Base-by-base conservation (phyloP, 2,329 filamentous ascomycete genomes). In the Fusarium illudens region DNA sequence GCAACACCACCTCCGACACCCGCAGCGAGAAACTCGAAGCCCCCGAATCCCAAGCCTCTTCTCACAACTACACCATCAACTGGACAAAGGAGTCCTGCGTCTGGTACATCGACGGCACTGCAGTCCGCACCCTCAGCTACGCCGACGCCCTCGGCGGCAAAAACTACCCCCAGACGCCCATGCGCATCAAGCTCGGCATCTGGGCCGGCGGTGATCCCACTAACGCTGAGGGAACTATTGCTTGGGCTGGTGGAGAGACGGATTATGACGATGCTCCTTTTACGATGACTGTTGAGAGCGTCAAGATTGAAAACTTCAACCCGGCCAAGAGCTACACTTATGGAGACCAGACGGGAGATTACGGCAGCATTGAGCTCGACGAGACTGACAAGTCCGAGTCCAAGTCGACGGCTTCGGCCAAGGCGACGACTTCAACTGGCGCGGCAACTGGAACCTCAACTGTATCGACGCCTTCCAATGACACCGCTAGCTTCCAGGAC, bases 141-240 rank as follows among this genome's bases (percentile, higher is more conserved):
- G 75, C 84, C 22, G 84, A 86, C 60, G 80, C 83, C 34, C 80
- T 85, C 48, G 80, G 81, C 9, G 77, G 81, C 58, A 80, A 81
- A 8, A 76, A 75, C 39, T 93, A 85, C 79, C 90, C 90, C 2
- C 90, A 92, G 79, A 90, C 89, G 1, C 90, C 90, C 10, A 90
- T 90, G 85, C 85, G 86, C 58, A 75, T 90, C 71, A 89, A 89
- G 81, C 80, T 91, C 51, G 87, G 89, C 52, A 84, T 84, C 67
- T 88, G 85, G 82, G 78, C 84, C 44, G 84, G 80, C 20, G 71
- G 71, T 0, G 71, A 72, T 3, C 32, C 81, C 55, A 77, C 79
- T 5, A 73, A 82, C 71, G 77, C 84, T 68, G 77, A 83, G n/a
- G 89, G 90, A 49, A 90, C 88, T 22, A 84, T 90, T 60, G 75